Percentiles rank a stretch among this genome's conserved stretches.
Evolutionary conservation across 805 yeast genomes (phyloP).

Genomic region (Debaryomyces castellii): DNA sequence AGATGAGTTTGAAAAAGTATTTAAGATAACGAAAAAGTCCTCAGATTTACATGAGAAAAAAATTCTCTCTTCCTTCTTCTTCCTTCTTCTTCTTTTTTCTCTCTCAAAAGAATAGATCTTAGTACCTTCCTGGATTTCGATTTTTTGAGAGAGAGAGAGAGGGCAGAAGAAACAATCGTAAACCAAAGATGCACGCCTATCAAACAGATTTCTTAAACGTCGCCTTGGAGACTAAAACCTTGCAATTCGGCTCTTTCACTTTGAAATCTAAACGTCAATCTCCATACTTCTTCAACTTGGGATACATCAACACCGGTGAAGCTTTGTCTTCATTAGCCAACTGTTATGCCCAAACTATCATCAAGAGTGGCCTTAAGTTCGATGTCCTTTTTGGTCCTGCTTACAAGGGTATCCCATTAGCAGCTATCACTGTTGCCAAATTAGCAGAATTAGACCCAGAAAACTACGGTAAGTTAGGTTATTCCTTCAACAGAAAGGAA

Average conservation of each 20-base stretch:
- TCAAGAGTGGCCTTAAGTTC: conserved; percentile 76
- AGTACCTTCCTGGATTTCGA: background rate
- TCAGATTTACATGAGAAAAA: background rate
- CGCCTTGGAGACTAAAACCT: conserved; percentile 79
- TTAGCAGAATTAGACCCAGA: conserved; percentile 87
- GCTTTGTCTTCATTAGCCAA: conserved; percentile 78
- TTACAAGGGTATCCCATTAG: conserved; percentile 94
- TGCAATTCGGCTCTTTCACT: conserved; percentile 85
- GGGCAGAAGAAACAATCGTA: background rate
- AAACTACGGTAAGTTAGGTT: conserved; percentile 70
- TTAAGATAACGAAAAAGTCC: background rate
- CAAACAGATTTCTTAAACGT: conserved; percentile 72
- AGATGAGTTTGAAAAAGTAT: background rate
- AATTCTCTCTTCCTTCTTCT: conserved; percentile 2
- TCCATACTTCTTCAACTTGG: conserved; percentile 95
- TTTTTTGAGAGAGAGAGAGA: conserved; percentile 1
- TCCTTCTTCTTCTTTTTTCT: conserved; percentile 5
- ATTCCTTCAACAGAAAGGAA: conserved; percentile 96
- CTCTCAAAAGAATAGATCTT: conserved; percentile 2
- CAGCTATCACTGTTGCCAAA: conserved; percentile 90
- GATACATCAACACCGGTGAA: conserved; percentile 81
- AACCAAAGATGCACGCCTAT: conserved; percentile 39
- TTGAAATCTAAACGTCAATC: conserved; percentile 89
- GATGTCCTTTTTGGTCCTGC: conserved; percentile 97
- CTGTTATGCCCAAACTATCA: conserved; percentile 86